phyloP scores from a whole-genome alignment of 1,139 yeast genomes.

The Yamadazyma pseudoaaseri region DNA sequence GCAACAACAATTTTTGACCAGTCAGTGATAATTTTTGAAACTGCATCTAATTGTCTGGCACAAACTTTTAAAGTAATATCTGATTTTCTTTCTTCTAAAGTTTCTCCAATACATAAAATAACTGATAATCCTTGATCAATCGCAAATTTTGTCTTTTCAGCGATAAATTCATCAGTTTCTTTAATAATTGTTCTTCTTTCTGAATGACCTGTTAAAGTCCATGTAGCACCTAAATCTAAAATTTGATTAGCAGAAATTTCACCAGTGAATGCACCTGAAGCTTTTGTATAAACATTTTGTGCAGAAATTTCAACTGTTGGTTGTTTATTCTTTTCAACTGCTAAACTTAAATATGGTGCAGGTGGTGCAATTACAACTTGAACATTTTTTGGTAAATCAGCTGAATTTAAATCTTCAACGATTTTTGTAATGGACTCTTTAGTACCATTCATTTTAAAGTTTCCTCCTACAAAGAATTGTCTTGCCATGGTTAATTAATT shows the following conservation, averaged over 20 bases:
- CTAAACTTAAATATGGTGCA: slow-evolving; percentile 81
- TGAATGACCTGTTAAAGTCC: slow-evolving; percentile 98
- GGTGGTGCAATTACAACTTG: slow-evolving; percentile 98
- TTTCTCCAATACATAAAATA: slow-evolving; percentile 96
- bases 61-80: slow-evolving; percentile 84
- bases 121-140: slow-evolving; percentile 85
- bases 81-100: slow-evolving; percentile 90
- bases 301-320: slow-evolving; percentile 78
- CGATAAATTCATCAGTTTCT: slow-evolving; percentile 89
- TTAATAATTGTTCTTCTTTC: slow-evolving; percentile 95
- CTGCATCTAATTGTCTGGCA: slow-evolving; percentile 90
- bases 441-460: slow-evolving; percentile 98
- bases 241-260: slow-evolving; percentile 88
- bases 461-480: slow-evolving; percentile 96
- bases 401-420: slow-evolving; percentile 77
- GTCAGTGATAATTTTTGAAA: slow-evolving; percentile 76
- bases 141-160: slow-evolving; percentile 94
- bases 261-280: slow-evolving; percentile 97
- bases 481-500: slow-evolving; percentile 63
- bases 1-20: slow-evolving; percentile 95
- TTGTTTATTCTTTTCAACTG: slow-evolving; percentile 69
- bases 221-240: slow-evolving; percentile 87
- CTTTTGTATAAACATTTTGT: slow-evolving; percentile 86
- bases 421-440: slow-evolving; percentile 80
- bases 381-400: slow-evolving; percentile 68